Percentiles rank a stretch among this genome's conserved stretches.
These are phyloP conservation scores for Sphenostylis stenocarpa DNA, from an alignment of 306 rosid genomes.

Conservation along the genomic window DNA sequence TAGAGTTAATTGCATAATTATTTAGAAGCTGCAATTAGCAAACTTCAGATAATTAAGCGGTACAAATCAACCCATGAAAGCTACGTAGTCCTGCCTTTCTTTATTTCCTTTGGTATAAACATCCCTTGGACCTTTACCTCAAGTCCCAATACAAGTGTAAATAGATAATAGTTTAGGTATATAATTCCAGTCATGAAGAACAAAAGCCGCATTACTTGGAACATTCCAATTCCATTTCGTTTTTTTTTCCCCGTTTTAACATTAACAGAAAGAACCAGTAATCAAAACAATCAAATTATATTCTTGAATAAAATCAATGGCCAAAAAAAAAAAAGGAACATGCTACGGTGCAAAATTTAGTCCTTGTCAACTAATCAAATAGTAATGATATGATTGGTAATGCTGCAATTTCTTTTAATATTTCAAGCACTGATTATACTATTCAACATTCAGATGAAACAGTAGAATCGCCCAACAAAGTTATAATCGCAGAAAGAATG, in stretches of 20 bases:
- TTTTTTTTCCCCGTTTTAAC: not conserved
- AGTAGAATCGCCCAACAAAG: not conserved
- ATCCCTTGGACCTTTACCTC: not conserved
- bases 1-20: conserved; percentile 9
- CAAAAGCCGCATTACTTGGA: conserved; percentile 14
- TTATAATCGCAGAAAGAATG: not conserved
- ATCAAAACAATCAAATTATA: not conserved
- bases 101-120: not conserved
- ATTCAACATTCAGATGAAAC: not conserved
- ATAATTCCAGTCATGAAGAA: not conserved
- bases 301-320: no score
- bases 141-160: not conserved
- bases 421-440: not conserved
- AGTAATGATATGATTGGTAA: not conserved
- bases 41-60: conserved; percentile 15
- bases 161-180: not conserved
- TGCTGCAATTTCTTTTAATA: not conserved
- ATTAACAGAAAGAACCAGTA: not conserved
- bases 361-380: not conserved
- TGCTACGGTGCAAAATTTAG: not conserved
- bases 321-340: not conserved
- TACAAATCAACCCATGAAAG: conserved; percentile 17
- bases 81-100: not conserved
- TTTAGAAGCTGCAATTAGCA: conserved; percentile 1
- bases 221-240: not conserved